Conservation (phyloP, 805 yeast species). For the Starmerella stigmatis region DNA sequence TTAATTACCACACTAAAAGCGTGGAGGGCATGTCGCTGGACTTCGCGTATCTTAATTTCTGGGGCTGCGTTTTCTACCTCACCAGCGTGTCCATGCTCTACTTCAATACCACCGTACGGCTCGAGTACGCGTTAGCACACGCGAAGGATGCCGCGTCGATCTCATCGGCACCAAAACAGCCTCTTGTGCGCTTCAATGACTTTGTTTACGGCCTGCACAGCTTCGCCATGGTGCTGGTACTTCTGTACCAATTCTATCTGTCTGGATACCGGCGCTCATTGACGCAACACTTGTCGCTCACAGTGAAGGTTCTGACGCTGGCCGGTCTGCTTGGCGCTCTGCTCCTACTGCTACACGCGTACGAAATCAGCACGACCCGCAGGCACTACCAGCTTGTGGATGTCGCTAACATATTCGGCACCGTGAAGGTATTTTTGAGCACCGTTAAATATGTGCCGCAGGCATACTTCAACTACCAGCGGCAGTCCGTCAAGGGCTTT, state of each 20-base stretch:
- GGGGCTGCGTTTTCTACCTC: slow-evolving; percentile 32
- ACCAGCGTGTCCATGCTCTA: slow-evolving; percentile 28
- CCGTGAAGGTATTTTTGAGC: slow-evolving; percentile 38
- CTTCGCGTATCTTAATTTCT: slow-evolving; percentile 30
- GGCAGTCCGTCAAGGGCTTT: slow-evolving; percentile 40
- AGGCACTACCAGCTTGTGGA: slow-evolving; percentile 29
- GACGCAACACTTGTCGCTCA: slow-evolving; percentile 26
- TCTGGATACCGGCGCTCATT: slow-evolving; percentile 32
- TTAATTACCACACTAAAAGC: slow-evolving; percentile 27
- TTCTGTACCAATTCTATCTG: slow-evolving; percentile 32
- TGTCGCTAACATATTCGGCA: slow-evolving; percentile 36
- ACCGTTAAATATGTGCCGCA: slow-evolving; percentile 43
- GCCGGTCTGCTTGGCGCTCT: slow-evolving; percentile 21
- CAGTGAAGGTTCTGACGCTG: slow-evolving; percentile 23
- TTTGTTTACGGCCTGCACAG: slow-evolving; percentile 40
- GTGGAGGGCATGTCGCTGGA: slow-evolving; percentile 34
- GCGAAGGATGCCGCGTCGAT: slow-evolving; percentile 16
- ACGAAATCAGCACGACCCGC: slow-evolving; percentile 24
- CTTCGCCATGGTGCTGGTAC: slow-evolving; percentile 29
- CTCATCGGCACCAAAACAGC: slow-evolving; percentile 26
- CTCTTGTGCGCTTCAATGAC: slow-evolving; percentile 38
- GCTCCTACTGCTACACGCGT: slow-evolving; percentile 26
- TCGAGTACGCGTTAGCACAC: slow-evolving; percentile 31
- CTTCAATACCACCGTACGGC: slow-evolving; percentile 29
- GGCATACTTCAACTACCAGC: slow-evolving; percentile 34